Percentiles rank a stretch among this genome's conserved stretches.
Conservation (phyloP, 768 basidiomycete genomes). For the Clathrus columnatus region DNA sequence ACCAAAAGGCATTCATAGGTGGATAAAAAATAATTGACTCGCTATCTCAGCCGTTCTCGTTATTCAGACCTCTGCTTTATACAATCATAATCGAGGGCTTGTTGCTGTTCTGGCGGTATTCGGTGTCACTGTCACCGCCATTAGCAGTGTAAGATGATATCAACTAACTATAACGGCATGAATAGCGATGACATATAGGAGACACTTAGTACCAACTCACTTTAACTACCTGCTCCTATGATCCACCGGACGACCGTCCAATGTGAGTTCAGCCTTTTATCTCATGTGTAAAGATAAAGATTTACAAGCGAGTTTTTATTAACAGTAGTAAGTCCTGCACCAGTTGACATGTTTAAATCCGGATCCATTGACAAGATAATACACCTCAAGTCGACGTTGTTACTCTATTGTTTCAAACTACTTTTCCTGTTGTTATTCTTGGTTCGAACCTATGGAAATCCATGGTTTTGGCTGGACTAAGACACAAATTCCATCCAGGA, state of each 20-base stretch:
- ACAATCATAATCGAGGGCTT: conserved; percentile 1
- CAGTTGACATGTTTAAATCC: too few relatives aligned
- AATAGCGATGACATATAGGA: too few relatives aligned
- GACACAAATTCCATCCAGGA: not conserved
- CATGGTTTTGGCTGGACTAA: not conserved
- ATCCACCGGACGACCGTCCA: conserved; percentile 1
- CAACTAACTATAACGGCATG: too few relatives aligned
- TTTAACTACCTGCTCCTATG: not conserved
- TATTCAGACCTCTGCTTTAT: conserved; percentile 6
- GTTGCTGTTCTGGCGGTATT: not conserved
- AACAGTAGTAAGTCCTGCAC: not conserved
- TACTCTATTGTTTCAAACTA: not conserved
- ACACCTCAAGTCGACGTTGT: not conserved
- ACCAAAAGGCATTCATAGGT: not conserved
- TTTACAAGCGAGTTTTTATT: not conserved
- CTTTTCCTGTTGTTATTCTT: conserved; percentile 1
- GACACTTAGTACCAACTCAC: not conserved
- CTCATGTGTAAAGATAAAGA: not conserved
- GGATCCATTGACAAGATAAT: not conserved
- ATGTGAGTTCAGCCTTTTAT: not conserved
- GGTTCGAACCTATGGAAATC: conserved; percentile 1
- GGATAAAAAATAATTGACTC: not conserved
- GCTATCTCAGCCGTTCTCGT: not conserved
- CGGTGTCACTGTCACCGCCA: not conserved
- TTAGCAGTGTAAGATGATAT: not conserved